Conservation (phyloP, 441 rosid genomes). For the Syzygium malaccense region DNA sequence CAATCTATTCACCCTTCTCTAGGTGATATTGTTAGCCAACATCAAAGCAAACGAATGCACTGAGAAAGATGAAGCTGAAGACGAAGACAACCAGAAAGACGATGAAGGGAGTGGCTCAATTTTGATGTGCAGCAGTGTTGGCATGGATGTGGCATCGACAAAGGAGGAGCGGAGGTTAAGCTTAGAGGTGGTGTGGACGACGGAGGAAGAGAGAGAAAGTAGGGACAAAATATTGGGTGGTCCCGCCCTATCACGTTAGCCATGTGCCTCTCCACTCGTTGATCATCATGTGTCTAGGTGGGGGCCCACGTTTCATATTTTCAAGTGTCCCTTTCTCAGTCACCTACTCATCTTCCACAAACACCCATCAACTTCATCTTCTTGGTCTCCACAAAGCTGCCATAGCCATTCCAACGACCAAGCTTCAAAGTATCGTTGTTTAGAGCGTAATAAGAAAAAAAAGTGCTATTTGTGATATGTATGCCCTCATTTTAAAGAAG, state of each 20-base stretch:
- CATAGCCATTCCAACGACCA: not conserved
- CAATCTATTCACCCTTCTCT: no score
- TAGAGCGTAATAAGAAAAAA: not conserved
- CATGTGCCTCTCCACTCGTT: not conserved
- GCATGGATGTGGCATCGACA: not conserved
- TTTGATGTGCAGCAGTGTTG: not conserved
- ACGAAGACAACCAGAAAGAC: no score
- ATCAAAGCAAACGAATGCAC: no score
- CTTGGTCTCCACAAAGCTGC: not conserved
- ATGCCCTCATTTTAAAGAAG: not conserved
- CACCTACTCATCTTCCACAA: not conserved
- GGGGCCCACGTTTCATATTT: no score
- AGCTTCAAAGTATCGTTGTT: not conserved
- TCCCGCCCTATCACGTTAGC: not conserved
- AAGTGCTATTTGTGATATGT: not conserved
- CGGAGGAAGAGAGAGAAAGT: not conserved
- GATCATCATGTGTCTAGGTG: not conserved
- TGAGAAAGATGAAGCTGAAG: no score
- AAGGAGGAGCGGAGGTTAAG: not conserved
- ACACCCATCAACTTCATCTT: not conserved
- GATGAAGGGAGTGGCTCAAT: no score
- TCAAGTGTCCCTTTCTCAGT: no score
- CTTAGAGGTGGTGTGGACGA: not conserved
- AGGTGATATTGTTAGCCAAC: no score
- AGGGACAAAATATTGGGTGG: not conserved